Conservation (phyloP, 164 flowering plant species). For the Cinnamomum chago region DNA sequence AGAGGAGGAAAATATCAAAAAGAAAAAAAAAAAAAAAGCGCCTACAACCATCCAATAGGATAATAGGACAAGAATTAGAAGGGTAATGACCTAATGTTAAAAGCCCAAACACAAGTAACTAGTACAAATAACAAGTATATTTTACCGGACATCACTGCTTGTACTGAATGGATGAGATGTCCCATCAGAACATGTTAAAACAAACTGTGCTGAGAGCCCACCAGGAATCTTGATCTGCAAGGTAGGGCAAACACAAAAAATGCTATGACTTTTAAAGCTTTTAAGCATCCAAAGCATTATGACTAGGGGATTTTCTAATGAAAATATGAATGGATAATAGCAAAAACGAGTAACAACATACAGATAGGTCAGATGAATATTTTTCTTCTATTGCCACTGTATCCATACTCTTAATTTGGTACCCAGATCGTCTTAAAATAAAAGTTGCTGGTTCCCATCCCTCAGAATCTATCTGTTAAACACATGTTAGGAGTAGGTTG, state of each 20-base stretch:
- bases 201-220: conserved; percentile 80
- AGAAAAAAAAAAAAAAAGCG: too few relatives aligned
- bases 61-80: too few relatives aligned
- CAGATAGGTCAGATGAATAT: conserved; percentile 70
- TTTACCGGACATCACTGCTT: conserved; percentile 59
- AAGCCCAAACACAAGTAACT: too few relatives aligned
- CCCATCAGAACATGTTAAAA: conserved; percentile 67
- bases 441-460: conserved; percentile 68
- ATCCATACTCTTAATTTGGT: conserved; percentile 60
- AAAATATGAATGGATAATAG: background rate
- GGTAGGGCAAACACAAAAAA: background rate
- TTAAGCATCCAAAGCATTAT: background rate
- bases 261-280: background rate
- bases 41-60: too few relatives aligned
- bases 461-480: conserved; percentile 64
- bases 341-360: conserved; percentile 28
- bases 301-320: background rate
- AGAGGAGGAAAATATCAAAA: too few relatives aligned
- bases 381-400: conserved; percentile 46
- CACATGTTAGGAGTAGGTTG: background rate
- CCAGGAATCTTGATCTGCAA: conserved; percentile 80
- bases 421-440: conserved; percentile 54
- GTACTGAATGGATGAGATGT: conserved; percentile 70
- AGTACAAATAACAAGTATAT: background rate
- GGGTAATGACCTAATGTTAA: too few relatives aligned